Conservation (phyloP, 306 rosid species). For the Castanea sativa region DNA sequence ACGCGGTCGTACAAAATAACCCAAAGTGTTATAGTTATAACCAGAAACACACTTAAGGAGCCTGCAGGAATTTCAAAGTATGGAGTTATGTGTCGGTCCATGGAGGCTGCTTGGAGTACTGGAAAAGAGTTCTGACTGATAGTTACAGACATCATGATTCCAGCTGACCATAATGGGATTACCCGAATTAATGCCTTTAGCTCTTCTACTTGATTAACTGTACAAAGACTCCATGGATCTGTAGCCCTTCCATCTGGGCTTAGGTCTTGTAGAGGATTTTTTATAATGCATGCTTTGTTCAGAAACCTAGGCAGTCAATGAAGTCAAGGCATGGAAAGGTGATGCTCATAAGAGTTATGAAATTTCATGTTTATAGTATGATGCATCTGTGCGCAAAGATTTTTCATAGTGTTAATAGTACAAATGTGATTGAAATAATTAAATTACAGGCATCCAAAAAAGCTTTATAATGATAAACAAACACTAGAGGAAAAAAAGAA, state of each 20-base stretch:
- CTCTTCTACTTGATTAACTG: constrained; percentile 43
- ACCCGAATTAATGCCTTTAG: constrained; percentile 20
- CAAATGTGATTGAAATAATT: neutral
- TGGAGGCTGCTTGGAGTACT: constrained; percentile 25
- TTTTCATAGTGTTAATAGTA: neutral
- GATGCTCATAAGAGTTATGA: neutral
- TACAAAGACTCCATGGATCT: constrained; percentile 52
- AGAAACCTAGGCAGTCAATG: constrained; percentile 26
- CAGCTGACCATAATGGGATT: constrained; percentile 33
- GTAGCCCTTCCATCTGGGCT: constrained; percentile 34
- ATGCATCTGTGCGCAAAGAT: neutral
- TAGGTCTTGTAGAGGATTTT: constrained; percentile 7
- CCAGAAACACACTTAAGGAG: neutral
- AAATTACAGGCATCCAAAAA: neutral
- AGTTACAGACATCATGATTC: constrained; percentile 7
- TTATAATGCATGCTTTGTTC: constrained; percentile 56
- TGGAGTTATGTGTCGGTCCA: constrained; percentile 27
- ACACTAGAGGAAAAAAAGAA: no score
- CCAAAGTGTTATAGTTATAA: constrained; percentile 11
- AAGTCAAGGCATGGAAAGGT: neutral
- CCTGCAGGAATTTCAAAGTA: constrained; percentile 26
- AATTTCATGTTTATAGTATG: neutral
- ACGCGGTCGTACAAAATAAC: constrained; percentile 8
- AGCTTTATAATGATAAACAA: neutral
- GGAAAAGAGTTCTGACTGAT: constrained; percentile 11